Evolutionary conservation across 129 eudicot genomes (phyloP), one percentile per base, ranked within the genome.

Genomic region (Chrysanthemum makinoi): DNA sequence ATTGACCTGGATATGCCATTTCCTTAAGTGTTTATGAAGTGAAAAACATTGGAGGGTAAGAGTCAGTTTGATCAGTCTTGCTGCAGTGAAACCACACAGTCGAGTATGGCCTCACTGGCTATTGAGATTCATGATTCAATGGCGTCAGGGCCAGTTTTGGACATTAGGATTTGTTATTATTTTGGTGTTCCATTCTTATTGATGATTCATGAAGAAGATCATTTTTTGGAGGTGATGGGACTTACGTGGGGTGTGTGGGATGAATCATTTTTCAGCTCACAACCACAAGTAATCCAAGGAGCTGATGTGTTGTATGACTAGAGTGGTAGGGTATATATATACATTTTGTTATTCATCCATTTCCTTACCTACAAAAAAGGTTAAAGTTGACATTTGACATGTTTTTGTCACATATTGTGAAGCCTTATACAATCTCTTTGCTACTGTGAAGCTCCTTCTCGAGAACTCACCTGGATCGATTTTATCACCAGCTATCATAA

Each of bases 161-260:
- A n/a, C n/a, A n/a, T n/a, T n/a, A n/a, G n/a, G n/a, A n/a, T n/a
- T n/a, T n/a, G n/a, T n/a, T n/a, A n/a, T n/a, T n/a, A n/a, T n/a
- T n/a, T n/a, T n/a, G n/a, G n/a, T n/a, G n/a, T n/a, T n/a, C n/a
- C n/a, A n/a, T n/a, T n/a, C n/a, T n/a, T n/a, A n/a, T n/a, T n/a
- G n/a, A n/a, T n/a, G n/a, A n/a, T n/a, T n/a, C n/a, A n/a, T n/a
- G n/a, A n/a, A n/a, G n/a, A n/a, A n/a, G n/a, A n/a, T n/a, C n/a
- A n/a, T n/a, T n/a, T n/a, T n/a, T n/a, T n/a, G n/a, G n/a, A 94
- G 98, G 90, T 89, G 69, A 55, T 80, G 77, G 97, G 98, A 70
- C 87, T 94, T 78, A 85, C 90, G 2, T 89, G 98, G 98, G 98
- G 98, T 35, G 84, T 87, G 30, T 94, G 97, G 96, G 97, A 90